Evolutionary conservation across 768 basidiomycete genomes (phyloP).

Genomic region (Lactarius tabidus): DNA sequence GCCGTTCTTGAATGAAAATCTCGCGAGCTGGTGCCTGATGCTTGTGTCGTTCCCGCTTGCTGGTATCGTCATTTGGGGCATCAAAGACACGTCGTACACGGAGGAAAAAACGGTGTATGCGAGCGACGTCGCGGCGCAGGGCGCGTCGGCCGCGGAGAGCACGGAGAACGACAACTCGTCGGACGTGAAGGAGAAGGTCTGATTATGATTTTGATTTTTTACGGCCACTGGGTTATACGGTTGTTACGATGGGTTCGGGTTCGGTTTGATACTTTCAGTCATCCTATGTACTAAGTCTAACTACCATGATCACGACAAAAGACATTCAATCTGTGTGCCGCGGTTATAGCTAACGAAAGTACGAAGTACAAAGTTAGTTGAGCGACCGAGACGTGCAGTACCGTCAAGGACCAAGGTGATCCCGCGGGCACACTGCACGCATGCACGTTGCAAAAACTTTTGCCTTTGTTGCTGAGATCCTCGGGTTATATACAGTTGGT

Average conservation of each 20-base stretch:
- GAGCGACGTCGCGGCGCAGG: conserved; percentile 26
- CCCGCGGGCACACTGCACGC: too few relatives aligned
- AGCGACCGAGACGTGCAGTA: too few relatives aligned
- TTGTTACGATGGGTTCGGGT: neutral
- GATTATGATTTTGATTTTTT: neutral
- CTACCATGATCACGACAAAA: neutral
- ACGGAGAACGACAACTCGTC: conserved; percentile 8
- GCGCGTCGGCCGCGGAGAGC: neutral
- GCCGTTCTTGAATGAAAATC: conserved; percentile 42
- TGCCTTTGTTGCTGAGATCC: too few relatives aligned
- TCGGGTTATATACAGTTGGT: too few relatives aligned
- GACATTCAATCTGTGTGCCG: too few relatives aligned
- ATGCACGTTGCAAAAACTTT: too few relatives aligned
- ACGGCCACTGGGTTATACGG: neutral
- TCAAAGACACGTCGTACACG: conserved; percentile 39
- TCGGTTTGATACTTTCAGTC: neutral
- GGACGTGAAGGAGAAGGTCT: neutral
- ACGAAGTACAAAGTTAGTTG: too few relatives aligned
- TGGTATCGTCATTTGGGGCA: conserved; percentile 32
- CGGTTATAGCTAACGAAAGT: too few relatives aligned
- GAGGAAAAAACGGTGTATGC: conserved; percentile 35
- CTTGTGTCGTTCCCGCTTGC: conserved; percentile 37
- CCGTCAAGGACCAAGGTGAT: too few relatives aligned
- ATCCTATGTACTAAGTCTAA: too few relatives aligned
- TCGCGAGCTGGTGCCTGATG: conserved; percentile 36